Conservation (phyloP, 805 yeast species). For the Kodamaea kakaduensis region DNA sequence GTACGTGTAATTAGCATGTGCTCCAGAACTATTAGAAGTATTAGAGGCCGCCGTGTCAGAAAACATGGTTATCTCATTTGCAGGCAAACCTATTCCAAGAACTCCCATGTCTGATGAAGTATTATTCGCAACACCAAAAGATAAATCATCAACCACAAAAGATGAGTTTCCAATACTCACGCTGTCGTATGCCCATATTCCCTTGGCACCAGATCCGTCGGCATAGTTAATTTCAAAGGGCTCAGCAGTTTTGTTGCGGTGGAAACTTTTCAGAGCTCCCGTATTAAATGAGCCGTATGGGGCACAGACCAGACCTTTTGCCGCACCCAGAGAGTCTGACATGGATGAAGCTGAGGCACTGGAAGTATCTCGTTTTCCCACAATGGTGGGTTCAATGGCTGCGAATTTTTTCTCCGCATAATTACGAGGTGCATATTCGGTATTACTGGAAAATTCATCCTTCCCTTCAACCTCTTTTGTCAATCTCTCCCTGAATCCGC, state of each 20-base stretch:
- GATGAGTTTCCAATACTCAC: slow-evolving; percentile 13
- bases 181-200: slow-evolving; percentile 40
- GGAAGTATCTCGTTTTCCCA: too few species aligned
- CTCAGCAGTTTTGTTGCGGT: slow-evolving; percentile 5
- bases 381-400: too few species aligned
- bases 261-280: slow-evolving; percentile 14
- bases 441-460: too few species aligned
- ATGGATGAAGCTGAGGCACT: too few species aligned
- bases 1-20: too few species aligned
- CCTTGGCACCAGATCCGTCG: slow-evolving; percentile 47
- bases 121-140: slow-evolving; percentile 17
- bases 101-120: slow-evolving; percentile 16
- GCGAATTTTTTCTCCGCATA: slow-evolving; percentile 19
- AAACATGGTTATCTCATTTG: slow-evolving; percentile 9
- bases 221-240: slow-evolving; percentile 41
- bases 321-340: too few species aligned
- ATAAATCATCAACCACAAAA: slow-evolving; percentile 10
- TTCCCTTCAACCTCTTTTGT: too few species aligned
- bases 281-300: slow-evolving; percentile 18
- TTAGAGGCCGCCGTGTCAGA: background rate
- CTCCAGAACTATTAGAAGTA: too few species aligned
- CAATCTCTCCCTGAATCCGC: too few species aligned
- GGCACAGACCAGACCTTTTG: slow-evolving; percentile 17
- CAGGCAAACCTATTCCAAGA: slow-evolving; percentile 17
- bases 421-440: too few species aligned